Conservation (phyloP, 1,284 basidiomycete species). For the Pterula multifida region DNA sequence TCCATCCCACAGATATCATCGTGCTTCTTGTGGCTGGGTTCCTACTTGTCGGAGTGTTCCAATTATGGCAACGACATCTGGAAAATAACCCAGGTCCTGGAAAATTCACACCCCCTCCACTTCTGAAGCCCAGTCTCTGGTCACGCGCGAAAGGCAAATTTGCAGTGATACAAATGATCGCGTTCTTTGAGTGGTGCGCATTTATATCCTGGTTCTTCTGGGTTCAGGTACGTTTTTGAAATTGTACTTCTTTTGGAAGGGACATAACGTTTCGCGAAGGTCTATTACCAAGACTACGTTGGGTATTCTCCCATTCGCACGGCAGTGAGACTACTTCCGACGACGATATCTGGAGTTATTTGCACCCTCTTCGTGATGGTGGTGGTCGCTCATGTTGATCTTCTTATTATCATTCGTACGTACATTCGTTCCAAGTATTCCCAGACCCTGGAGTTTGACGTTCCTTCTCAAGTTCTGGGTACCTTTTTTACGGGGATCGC, state of each 20-base stretch:
- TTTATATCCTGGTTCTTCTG: slow-evolving; percentile 50
- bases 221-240: slow-evolving; percentile 28
- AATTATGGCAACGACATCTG: slow-evolving; percentile 60
- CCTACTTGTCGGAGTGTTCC: slow-evolving; percentile 44
- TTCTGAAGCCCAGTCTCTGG: slow-evolving; percentile 69
- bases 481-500: slow-evolving; percentile 37
- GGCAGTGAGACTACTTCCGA: background rate
- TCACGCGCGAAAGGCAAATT: slow-evolving; percentile 52
- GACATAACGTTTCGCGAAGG: background rate
- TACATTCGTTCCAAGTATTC: background rate
- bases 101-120: slow-evolving; percentile 42
- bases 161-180: slow-evolving; percentile 53
- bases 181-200: slow-evolving; percentile 57
- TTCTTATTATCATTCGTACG: background rate
- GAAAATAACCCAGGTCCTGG: slow-evolving; percentile 20
- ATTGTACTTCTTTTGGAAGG: background rate
- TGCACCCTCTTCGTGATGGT: slow-evolving; percentile 1
- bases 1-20: slow-evolving; percentile 33
- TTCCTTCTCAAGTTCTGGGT: slow-evolving; percentile 15
- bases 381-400: slow-evolving; percentile 2
- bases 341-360: background rate
- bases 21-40: slow-evolving; percentile 54
- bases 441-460: background rate
- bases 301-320: slow-evolving; percentile 1
- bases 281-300: slow-evolving; percentile 1